Percentiles rank a stretch among this genome's conserved stretches.
Conservation (phyloP, 2,329 filamentous ascomycete genomes). For the Monosporascus sp. region DNA sequence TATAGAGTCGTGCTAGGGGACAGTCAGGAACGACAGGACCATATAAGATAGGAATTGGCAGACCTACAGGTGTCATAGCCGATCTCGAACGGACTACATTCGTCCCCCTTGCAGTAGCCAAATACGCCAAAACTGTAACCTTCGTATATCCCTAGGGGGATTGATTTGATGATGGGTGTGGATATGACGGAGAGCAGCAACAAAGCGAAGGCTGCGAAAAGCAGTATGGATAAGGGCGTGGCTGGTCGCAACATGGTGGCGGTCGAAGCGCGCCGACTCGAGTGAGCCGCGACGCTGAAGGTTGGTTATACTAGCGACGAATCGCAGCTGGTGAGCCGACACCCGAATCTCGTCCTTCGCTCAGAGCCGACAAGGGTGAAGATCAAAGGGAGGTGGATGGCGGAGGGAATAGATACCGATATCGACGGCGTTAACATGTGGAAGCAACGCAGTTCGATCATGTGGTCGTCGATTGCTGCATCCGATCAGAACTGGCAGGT, state of each 20-base stretch:
- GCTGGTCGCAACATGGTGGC: constrained; percentile 80
- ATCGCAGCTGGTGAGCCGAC: constrained; percentile 1
- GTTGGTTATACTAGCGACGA: constrained; percentile 5
- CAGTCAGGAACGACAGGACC: constrained; percentile 9
- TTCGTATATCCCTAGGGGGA: constrained; percentile 74
- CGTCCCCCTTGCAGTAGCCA: constrained; percentile 67
- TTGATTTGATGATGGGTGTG: constrained; percentile 78
- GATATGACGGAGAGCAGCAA: constrained; percentile 86
- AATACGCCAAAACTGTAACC: constrained; percentile 87
- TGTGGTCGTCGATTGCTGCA: too few species aligned
- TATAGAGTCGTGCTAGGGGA: constrained; percentile 13
- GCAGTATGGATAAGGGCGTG: constrained; percentile 81
- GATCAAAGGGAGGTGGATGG: constrained; percentile 1
- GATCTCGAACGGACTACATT: constrained; percentile 69
- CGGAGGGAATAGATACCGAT: constrained; percentile 1
- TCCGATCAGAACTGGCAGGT: background rate
- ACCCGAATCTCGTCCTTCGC: constrained; percentile 1
- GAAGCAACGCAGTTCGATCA: background rate
- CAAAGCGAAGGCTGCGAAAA: constrained; percentile 79
- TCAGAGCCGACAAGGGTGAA: constrained; percentile 6
- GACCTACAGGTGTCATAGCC: constrained; percentile 79
- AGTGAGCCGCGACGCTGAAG: constrained; percentile 21
- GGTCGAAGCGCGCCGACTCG: constrained; percentile 26
- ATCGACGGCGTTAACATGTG: constrained; percentile 20
- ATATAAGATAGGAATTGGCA: constrained; percentile 1